Conservation (phyloP, 2,329 filamentous ascomycete genomes). For the Verticillium zaregamsianum region DNA sequence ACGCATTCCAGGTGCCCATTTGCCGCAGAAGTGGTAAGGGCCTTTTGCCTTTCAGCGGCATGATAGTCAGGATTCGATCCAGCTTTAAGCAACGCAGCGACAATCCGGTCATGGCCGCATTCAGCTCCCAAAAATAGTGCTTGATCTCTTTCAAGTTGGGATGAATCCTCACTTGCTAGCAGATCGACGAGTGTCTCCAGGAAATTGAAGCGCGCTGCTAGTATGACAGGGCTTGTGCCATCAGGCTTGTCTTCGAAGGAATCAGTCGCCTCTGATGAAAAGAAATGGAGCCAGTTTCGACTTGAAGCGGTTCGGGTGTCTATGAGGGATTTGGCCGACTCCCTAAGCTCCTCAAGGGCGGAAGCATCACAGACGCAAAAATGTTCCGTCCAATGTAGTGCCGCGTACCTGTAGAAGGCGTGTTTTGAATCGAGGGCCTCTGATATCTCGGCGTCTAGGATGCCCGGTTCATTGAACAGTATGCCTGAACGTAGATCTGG, state of each 20-base stretch:
- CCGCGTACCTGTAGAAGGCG: constrained; percentile 29
- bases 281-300: constrained; percentile 29
- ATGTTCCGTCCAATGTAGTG: constrained; percentile 31
- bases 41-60: constrained; percentile 16
- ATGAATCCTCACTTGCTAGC: constrained; percentile 7
- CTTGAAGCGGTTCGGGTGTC: constrained; percentile 12
- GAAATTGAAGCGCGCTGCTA: constrained; percentile 28
- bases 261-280: constrained; percentile 18
- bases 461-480: constrained; percentile 20
- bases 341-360: constrained; percentile 13
- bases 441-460: constrained; percentile 18
- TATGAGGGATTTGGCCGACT: constrained; percentile 14
- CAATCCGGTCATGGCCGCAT: constrained; percentile 16
- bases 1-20: constrained; percentile 22
- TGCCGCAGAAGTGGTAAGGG: constrained; percentile 23
- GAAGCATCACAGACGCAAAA: constrained; percentile 17
- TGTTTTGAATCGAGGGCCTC: constrained; percentile 18
- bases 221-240: constrained; percentile 17
- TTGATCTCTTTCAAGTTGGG: constrained; percentile 10
- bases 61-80: constrained; percentile 16
- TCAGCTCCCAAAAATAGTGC: constrained; percentile 26
- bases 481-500: constrained; percentile 12
- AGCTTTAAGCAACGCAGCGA: constrained; percentile 17
- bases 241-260: constrained; percentile 14
- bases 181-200: constrained; percentile 14